Evolutionary conservation across 371 early-diverging fungal genomes (phyloP), one percentile per base, ranked within the genome.

Genomic region (Phascolomyces articulosus): DNA sequence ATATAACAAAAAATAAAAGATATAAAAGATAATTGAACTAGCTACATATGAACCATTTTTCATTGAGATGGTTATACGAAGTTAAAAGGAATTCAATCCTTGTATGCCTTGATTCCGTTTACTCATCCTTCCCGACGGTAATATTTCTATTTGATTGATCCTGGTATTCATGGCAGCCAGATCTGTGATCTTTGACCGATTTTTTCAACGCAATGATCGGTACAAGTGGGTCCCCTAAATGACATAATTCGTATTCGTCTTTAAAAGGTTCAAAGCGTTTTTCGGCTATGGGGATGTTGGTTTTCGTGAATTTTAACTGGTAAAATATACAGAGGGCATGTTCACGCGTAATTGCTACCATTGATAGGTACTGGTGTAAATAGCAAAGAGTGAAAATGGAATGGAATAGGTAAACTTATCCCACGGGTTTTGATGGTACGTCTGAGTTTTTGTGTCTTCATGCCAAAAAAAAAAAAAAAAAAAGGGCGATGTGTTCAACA

Each of bases 121-220:
- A n/a, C 41, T 41, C 41, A 41, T 41, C 41, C 41, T 41, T 41
- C 41, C 41, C 41, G 41, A 41, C 41, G 41, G 41, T 9, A 41
- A 41, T 41, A 41, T 41, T 41, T 41, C 18, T 41, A 41, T 41
- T 53, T 53, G 23, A 53, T 53, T 53, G 53, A 26, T 53, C 53
- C 23, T 28, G 11, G 53, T 26, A 28, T 53, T 53, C 28, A 23
- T 53, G 23, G 53, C 23, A 26, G 53, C 53, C 26, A 53, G 53
- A 23, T 26, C 3, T 27, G 28, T 23, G 27, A 20, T 20, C 28
- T 53, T 28, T 28, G 24, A 53, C 28, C 15, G 27, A 23, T 53
- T 53, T 28, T 15, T 53, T 53, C 54, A 53, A 28, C 20, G 54
- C 54, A 28, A 23, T 53, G 54, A 53, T 53, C 1, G 54, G 27